Conservation (phyloP, 2,329 filamentous ascomycete species). For the Achaetomium macrosporum region DNA sequence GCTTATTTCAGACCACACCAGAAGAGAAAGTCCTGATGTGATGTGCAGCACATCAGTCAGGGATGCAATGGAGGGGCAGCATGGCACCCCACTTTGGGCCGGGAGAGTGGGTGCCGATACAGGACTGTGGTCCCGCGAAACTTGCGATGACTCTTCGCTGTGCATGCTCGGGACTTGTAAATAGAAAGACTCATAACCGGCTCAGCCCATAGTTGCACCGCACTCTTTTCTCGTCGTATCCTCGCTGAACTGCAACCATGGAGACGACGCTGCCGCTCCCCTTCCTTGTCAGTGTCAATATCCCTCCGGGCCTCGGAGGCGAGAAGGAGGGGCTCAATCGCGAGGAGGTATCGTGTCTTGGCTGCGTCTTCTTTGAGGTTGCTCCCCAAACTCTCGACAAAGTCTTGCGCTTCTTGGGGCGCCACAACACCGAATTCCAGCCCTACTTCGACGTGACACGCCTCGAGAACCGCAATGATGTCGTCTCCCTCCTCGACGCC, state of each 20-base stretch:
- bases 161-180: neutral
- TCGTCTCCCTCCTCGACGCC: conserved; percentile 74
- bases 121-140: conserved; percentile 15
- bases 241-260: conserved; percentile 36
- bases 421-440: conserved; percentile 47
- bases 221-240: neutral
- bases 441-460: conserved; percentile 72
- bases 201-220: neutral
- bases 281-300: conserved; percentile 54
- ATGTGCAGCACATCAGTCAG: neutral
- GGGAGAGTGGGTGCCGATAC: conserved; percentile 19
- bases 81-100: conserved; percentile 19
- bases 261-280: conserved; percentile 60
- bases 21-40: neutral
- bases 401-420: conserved; percentile 42
- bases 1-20: conserved; percentile 19
- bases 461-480: conserved; percentile 63
- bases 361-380: conserved; percentile 53
- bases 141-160: conserved; percentile 11
- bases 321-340: conserved; percentile 48
- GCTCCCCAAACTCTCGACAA: conserved; percentile 36
- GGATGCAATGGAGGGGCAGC: conserved; percentile 15
- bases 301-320: conserved; percentile 41
- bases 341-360: conserved; percentile 54
- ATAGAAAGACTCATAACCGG: neutral